phyloP scores from a whole-genome alignment of 129 eudicot species.

The Chrysanthemum makinoi region DNA sequence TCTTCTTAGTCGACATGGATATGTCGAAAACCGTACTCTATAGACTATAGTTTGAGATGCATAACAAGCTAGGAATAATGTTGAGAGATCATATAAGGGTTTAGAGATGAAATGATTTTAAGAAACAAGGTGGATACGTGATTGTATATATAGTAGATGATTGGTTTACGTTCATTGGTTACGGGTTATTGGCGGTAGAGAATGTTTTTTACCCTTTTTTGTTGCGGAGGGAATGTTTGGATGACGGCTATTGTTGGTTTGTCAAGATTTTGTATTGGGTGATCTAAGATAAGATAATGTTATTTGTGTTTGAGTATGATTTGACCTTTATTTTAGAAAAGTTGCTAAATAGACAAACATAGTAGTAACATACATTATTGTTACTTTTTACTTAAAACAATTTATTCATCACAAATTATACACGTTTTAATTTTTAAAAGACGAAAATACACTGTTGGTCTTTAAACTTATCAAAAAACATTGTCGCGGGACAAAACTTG shows the following conservation, averaged over 20 bases:
- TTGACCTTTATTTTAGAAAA: no score
- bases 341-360: no score
- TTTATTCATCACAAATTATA: no score
- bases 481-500: no score
- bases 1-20: slow-evolving; percentile 57
- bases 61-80: slow-evolving; percentile 18
- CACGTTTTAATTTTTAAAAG: no score
- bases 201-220: background rate
- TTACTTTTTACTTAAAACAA: no score
- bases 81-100: slow-evolving; percentile 3
- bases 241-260: slow-evolving; percentile 12
- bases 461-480: no score
- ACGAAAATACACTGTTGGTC: no score
- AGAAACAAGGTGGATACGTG: slow-evolving; percentile 10
- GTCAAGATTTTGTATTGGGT: background rate
- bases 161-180: background rate
- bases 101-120: slow-evolving; percentile 4
- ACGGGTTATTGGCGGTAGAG: slow-evolving; percentile 11
- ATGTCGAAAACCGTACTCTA: slow-evolving; percentile 21
- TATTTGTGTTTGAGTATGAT: background rate
- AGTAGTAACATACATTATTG: no score
- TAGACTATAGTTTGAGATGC: slow-evolving; percentile 36
- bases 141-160: background rate
- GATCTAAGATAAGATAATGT: background rate
- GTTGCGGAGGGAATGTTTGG: background rate